Percentiles rank a stretch among this genome's conserved stretches.
Conservation (phyloP, 352 stramenopile species). For the Pythium folliculosum region DNA sequence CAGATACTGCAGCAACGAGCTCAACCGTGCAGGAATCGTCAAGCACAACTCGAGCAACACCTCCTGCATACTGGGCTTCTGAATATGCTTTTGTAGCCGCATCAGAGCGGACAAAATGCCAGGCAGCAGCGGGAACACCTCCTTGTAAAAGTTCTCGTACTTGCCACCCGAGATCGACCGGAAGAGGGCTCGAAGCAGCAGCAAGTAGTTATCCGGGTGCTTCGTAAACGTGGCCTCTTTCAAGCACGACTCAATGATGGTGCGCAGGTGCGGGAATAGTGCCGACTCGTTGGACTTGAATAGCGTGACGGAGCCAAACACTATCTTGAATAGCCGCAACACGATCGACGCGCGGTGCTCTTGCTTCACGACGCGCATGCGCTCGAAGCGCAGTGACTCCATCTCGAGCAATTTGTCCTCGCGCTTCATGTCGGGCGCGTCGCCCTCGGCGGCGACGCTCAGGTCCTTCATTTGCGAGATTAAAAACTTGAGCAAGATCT, state of each 20-base stretch:
- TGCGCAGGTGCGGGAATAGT: slow-evolving; percentile 92
- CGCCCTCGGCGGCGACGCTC: slow-evolving; percentile 75
- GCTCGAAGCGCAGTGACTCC: slow-evolving; percentile 72
- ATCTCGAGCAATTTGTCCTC: slow-evolving; percentile 78
- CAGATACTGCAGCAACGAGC: slow-evolving; percentile 96
- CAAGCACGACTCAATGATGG: slow-evolving; percentile 93
- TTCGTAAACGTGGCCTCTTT: slow-evolving; percentile 89
- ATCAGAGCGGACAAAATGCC: slow-evolving; percentile 93
- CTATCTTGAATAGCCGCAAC: slow-evolving; percentile 94
- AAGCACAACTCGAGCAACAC: slow-evolving; percentile 96
- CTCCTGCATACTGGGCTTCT: slow-evolving; percentile 85
- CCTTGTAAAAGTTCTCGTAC: slow-evolving; percentile 98
- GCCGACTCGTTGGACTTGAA: slow-evolving; percentile 96
- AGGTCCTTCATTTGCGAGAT: slow-evolving; percentile 94
- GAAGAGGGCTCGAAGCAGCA: slow-evolving; percentile 94
- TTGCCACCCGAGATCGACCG: slow-evolving; percentile 96
- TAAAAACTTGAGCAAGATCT: slow-evolving; percentile 95
- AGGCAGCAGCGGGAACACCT: slow-evolving; percentile 94
- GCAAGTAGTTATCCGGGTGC: slow-evolving; percentile 94
- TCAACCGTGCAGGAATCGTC: slow-evolving; percentile 95
- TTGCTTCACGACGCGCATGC: slow-evolving; percentile 70
- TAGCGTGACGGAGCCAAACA: slow-evolving; percentile 95
- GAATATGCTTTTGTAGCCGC: slow-evolving; percentile 90
- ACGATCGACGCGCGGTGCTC: slow-evolving; percentile 86
- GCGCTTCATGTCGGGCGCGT: slow-evolving; percentile 77